Percentiles rank a stretch among this genome's conserved stretches.
phyloP scores from a whole-genome alignment of 805 yeast genomes.

The Schwanniomyces sp. region DNA sequence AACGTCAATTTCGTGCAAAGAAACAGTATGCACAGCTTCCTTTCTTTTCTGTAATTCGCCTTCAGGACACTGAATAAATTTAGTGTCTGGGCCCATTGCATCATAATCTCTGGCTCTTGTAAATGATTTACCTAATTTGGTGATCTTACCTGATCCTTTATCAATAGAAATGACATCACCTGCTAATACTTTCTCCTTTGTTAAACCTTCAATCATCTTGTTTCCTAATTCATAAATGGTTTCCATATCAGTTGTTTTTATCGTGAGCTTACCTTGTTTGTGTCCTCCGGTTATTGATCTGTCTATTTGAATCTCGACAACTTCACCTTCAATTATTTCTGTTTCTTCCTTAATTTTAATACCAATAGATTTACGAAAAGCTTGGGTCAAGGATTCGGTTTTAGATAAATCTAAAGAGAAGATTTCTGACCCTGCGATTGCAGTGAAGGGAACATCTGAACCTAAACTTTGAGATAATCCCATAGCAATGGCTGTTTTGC shows the following conservation, averaged over 20 bases:
- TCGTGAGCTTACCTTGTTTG: conserved; percentile 96
- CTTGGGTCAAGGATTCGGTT: conserved; percentile 95
- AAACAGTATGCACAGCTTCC: conserved; percentile 96
- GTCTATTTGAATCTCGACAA: conserved; percentile 93
- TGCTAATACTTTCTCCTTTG: conserved; percentile 92
- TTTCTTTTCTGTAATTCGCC: conserved; percentile 97
- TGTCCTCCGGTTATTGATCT: conserved; percentile 95
- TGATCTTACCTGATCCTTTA: conserved; percentile 90
- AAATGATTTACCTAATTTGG: conserved; percentile 93
- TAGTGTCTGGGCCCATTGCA: conserved; percentile 98
- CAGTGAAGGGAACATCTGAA: conserved; percentile 87
- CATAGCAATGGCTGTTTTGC: conserved; percentile 98
- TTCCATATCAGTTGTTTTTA: conserved; percentile 97
- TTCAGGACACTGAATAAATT: conserved; percentile 97
- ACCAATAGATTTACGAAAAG: conserved; percentile 94
- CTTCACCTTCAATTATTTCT: conserved; percentile 98
- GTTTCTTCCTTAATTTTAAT: conserved; percentile 94
- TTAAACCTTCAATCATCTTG: conserved; percentile 91
- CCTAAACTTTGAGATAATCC: conserved; percentile 79
- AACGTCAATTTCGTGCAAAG: conserved; percentile 95
- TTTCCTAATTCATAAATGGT: conserved; percentile 94
- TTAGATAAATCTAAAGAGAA: conserved; percentile 89
- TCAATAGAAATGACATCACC: conserved; percentile 97
- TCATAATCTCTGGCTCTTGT: conserved; percentile 97
- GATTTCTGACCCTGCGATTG: conserved; percentile 91